Evolutionary conservation across 768 basidiomycete genomes (phyloP), one percentile per base, ranked within the genome.

Genomic region (Kwoniella bestiolae): DNA sequence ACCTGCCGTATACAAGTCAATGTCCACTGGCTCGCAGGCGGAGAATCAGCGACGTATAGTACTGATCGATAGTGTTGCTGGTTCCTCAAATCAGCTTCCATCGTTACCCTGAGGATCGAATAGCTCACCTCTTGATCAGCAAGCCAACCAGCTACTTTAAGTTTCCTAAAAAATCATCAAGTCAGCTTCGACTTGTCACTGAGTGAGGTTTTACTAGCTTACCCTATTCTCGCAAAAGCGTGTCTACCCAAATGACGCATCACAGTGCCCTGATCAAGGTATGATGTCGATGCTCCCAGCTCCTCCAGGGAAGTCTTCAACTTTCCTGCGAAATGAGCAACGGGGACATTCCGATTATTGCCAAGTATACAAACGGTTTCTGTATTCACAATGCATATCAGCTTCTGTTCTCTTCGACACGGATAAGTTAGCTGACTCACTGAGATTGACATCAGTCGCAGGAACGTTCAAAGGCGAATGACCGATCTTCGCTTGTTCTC

Each of bases 1-100:
- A 90, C 91, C 85, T 97, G 95, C 26, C 93, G 87, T 67, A 99
- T 94, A 79, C 94, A 98, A 0, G 94, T 98, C 81, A 97, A 91
- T 31, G 95, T 98, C 96, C 96, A 99, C 21, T 92, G 90, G 64
- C 92, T 94, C 62, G 87, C 91, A 35, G 95, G 93, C 0, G 94
- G 89, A 0, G 95, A 93, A 81, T 99, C 94, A 6, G 91, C 95
- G 32, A 99, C 92, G 77, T 98, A 98, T 16, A 99, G 85, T 0
- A 98, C 94, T 2, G 88, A 96, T 29, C 92, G 86, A 76, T 90
- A 96, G 75, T 91, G 87, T 82, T 97, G 92, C 79, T 97, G 16
- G 4, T 34, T 3, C 49, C 1, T 1, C n/a, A 14, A 18, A 14
- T 62, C 16, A 51, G 59, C 47, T n/a, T 2, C 5, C 8, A 25